Percentiles rank a stretch among this genome's conserved stretches.
phyloP scores from a whole-genome alignment of 169 alveolate genomes.

The Theileria orientalis region DNA sequence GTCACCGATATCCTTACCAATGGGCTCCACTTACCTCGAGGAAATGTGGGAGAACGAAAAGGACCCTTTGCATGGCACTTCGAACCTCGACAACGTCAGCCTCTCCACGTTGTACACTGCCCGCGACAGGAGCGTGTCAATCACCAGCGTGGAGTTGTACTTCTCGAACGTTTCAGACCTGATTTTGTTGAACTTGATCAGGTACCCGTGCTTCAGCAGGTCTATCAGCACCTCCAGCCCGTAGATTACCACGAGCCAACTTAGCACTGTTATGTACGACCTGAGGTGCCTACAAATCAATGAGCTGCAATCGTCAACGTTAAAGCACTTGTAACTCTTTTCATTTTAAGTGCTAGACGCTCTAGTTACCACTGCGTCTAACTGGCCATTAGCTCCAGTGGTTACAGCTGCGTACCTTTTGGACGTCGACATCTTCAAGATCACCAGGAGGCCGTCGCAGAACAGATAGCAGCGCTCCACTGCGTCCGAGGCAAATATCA shows the following conservation, averaged over 20 bases:
- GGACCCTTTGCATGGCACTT: constrained; percentile 69
- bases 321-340: too few relatives aligned
- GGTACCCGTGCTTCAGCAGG: constrained; percentile 80
- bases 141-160: constrained; percentile 65
- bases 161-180: constrained; percentile 68
- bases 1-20: background rate
- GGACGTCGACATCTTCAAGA: constrained; percentile 80
- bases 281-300: constrained; percentile 55
- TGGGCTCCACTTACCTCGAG: constrained; percentile 20
- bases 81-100: constrained; percentile 50
- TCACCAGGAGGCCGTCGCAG: constrained; percentile 82
- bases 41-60: constrained; percentile 75
- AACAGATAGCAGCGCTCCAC: constrained; percentile 84
- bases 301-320: too few relatives aligned
- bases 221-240: constrained; percentile 82
- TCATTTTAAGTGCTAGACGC: too few relatives aligned
- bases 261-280: constrained; percentile 64
- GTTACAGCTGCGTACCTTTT: constrained; percentile 33
- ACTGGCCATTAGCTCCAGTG: too few relatives aligned
- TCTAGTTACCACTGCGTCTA: too few relatives aligned
- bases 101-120: constrained; percentile 34
- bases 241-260: constrained; percentile 74
- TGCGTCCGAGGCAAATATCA: constrained; percentile 84
- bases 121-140: constrained; percentile 69
- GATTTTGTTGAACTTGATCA: constrained; percentile 80